A percentile compares a stretch with the other conserved stretches of the same genome.
These are phyloP conservation scores for Cladosporium sphaerospermum DNA, from an alignment of 2,329 filamentous ascomycete species.

Conservation along the genomic window DNA sequence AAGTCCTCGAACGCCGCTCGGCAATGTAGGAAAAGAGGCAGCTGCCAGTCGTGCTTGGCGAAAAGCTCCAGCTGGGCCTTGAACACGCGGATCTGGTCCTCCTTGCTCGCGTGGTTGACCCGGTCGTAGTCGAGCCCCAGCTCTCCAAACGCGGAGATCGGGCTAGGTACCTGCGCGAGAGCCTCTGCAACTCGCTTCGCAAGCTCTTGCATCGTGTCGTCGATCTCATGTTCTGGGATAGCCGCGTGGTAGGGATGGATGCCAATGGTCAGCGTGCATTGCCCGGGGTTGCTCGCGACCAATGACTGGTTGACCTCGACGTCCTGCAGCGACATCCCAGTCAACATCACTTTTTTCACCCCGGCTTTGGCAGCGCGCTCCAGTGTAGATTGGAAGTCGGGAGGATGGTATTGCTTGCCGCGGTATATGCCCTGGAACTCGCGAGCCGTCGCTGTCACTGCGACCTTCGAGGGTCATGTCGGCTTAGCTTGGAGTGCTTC, in stretches of 20 bases:
- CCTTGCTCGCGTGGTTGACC: conserved; percentile 38
- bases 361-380: conserved; percentile 37
- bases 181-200: conserved; percentile 21
- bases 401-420: conserved; percentile 43
- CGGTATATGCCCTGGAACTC: conserved; percentile 49
- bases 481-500: not conserved
- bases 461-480: conserved; percentile 21
- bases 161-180: conserved; percentile 14
- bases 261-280: conserved; percentile 43
- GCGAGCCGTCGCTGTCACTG: conserved; percentile 29
- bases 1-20: conserved; percentile 41
- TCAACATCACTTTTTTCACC: conserved; percentile 37
- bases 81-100: conserved; percentile 37
- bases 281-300: conserved; percentile 18
- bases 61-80: conserved; percentile 38
- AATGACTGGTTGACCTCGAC: conserved; percentile 29
- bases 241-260: conserved; percentile 47
- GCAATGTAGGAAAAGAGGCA: conserved; percentile 41
- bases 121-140: conserved; percentile 48
- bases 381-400: conserved; percentile 40
- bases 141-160: conserved; percentile 44
- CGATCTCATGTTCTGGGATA: conserved; percentile 34
- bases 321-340: conserved; percentile 36
- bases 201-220: conserved; percentile 23
- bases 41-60: conserved; percentile 25